Evolutionary conservation across 2,329 filamentous ascomycete genomes (phyloP).

Genomic region (Fusarium sp.): DNA sequence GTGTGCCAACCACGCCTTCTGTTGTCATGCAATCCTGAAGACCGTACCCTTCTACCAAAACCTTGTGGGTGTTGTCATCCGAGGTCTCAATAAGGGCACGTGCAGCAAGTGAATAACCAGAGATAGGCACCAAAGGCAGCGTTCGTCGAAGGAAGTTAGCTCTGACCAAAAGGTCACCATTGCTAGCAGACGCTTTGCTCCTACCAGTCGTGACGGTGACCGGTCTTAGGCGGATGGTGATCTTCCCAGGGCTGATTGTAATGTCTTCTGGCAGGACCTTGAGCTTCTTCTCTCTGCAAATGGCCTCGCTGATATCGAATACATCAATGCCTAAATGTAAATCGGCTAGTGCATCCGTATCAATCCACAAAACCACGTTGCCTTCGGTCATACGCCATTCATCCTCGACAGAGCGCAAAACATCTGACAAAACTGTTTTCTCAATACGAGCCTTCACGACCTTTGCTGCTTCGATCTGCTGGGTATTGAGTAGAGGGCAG

Average conservation of each 20-base stretch:
- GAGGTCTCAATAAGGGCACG: constrained; percentile 91
- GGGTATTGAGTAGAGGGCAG: constrained; percentile 83
- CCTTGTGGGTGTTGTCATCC: constrained; percentile 75
- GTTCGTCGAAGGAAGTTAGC: constrained; percentile 87
- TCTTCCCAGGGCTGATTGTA: constrained; percentile 46
- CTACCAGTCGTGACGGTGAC: constrained; percentile 51
- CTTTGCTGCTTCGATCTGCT: constrained; percentile 81
- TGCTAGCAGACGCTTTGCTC: constrained; percentile 58
- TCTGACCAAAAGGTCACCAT: constrained; percentile 73
- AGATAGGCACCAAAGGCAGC: constrained; percentile 86
- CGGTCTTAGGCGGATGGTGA: not conserved
- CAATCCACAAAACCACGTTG: constrained; percentile 84
- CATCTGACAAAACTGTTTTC: constrained; percentile 90
- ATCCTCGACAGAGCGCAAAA: constrained; percentile 85
- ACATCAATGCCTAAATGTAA: constrained; percentile 85
- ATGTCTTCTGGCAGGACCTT: constrained; percentile 78
- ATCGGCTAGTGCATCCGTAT: constrained; percentile 80
- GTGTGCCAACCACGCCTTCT: constrained; percentile 84
- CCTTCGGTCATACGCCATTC: constrained; percentile 84
- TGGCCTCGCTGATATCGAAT: constrained; percentile 79
- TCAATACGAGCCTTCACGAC: constrained; percentile 95
- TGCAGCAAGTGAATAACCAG: constrained; percentile 86
- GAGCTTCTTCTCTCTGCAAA: constrained; percentile 84
- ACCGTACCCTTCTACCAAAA: constrained; percentile 95
- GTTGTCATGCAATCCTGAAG: constrained; percentile 92